Base-by-base conservation (phyloP, 495 filamentous ascomycete genomes). In the Podospora pseudoanserina region DNA sequence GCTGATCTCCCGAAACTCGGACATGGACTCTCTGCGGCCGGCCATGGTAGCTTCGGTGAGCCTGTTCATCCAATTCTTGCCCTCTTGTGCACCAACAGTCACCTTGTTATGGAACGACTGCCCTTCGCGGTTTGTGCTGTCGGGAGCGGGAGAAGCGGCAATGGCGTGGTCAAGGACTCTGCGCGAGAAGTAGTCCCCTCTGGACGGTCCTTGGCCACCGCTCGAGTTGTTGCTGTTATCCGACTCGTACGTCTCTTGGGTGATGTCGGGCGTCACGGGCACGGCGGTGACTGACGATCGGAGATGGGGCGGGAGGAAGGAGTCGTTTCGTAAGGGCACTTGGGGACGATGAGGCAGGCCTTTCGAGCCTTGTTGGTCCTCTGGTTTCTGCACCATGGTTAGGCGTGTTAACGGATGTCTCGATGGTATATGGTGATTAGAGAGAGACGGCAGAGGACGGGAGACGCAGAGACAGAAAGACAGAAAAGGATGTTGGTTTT, bases 31-130 rank as follows among this genome's bases (percentile, higher is more conserved):
- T 34, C 76, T 79, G 15, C 78, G 71, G 39, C 74, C 76, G n/a
- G 55, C 7, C 65, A 74, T 78, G 27, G 75, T 75, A 6, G 82
- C 79, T 34, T 87, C 72, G 72, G 87, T 92, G 73, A 92, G 78
- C 26, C 88, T 86, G 20, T 86, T 86, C 54, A 92, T 74, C 20
- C 91, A 80, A 15, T 93, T 89, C 15, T 82, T 79, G 64, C 86
- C 83, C 2, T 86, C 83, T 62, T 80, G 82, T 18, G 83, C 84
- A 49, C 86, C 85, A 20, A 81, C 83, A 3, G 79, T 82, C 18
- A 83, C 77, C 69, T 87, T 77, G 34, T 71, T 78, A 15, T 83
- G 78, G 18, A 84, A 84, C 15, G 63, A 64, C 74, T 75, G 66
- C 70, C 71, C 72, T 60, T 69, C 58, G 3, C 53, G 15, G 39